These are phyloP conservation scores for Spatholobus suberectus DNA, from an alignment of 306 rosid genomes.

Conservation along the genomic window DNA sequence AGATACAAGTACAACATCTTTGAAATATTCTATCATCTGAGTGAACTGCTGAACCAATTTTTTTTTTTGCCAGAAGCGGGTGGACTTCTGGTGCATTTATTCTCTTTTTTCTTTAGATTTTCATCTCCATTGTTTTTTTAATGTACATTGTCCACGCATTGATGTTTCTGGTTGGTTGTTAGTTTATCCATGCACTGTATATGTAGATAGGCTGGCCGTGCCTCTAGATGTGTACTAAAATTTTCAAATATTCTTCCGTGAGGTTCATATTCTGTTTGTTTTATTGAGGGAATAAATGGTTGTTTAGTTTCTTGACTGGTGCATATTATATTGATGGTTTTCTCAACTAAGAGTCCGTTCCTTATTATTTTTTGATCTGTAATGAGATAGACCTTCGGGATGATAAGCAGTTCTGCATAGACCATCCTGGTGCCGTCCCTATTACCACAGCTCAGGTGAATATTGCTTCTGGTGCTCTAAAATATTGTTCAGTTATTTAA, in stretches of 20 bases:
- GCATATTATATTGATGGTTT: slow-evolving; percentile 14
- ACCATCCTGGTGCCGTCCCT: slow-evolving; percentile 98
- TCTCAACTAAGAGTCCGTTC: background rate
- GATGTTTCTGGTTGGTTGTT: slow-evolving; percentile 24
- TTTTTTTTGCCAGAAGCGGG: background rate
- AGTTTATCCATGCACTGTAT: slow-evolving; percentile 28
- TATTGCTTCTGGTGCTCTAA: slow-evolving; percentile 23
- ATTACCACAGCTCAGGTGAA: slow-evolving; percentile 89
- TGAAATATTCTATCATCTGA: slow-evolving; percentile 4
- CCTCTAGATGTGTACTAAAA: slow-evolving; percentile 8
- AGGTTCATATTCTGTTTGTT: background rate
- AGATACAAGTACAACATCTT: background rate
- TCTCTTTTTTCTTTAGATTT: slow-evolving; percentile 14
- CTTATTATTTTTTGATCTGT: slow-evolving; percentile 39
- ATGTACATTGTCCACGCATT: slow-evolving; percentile 10
- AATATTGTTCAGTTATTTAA: slow-evolving; percentile 21
- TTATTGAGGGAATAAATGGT: background rate
- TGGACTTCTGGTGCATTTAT: slow-evolving; percentile 7
- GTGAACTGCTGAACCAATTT: slow-evolving; percentile 8
- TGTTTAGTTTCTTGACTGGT: slow-evolving; percentile 15
- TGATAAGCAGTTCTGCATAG: slow-evolving; percentile 92
- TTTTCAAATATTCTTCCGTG: slow-evolving; percentile 23
- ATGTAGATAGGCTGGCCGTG: slow-evolving; percentile 3
- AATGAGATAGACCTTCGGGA: slow-evolving; percentile 99
- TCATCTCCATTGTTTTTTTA: slow-evolving; percentile 1